A percentile compares a stretch with the other conserved stretches of the same genome.
These are phyloP conservation scores for Sugiyamaella paludigena DNA, from an alignment of 1,139 yeast species.

Conservation along the genomic window DNA sequence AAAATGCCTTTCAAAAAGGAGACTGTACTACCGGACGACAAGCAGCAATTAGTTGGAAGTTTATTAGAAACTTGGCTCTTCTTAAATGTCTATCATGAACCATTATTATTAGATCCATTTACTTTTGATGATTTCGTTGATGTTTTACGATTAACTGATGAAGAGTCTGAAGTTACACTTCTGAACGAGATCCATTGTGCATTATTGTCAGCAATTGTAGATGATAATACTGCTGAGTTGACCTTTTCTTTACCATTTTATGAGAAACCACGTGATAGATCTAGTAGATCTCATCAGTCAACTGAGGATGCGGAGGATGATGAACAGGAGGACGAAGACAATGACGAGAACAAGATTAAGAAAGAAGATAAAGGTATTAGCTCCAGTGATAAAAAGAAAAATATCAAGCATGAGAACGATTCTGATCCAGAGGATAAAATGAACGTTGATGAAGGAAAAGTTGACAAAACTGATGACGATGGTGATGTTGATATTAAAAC, in stretches of 20 bases:
- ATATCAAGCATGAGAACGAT: slow-evolving; percentile 22
- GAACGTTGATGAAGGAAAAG: slow-evolving; percentile 9
- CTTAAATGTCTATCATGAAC: slow-evolving; percentile 64
- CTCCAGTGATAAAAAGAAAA: slow-evolving; percentile 13
- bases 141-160: slow-evolving; percentile 51
- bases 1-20: slow-evolving; percentile 4
- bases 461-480: slow-evolving; percentile 24
- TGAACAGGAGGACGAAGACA: slow-evolving; percentile 33
- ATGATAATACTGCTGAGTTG: slow-evolving; percentile 31
- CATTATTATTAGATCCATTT: slow-evolving; percentile 64
- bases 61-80: slow-evolving; percentile 69
- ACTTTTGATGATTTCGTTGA: slow-evolving; percentile 77
- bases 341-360: slow-evolving; percentile 28
- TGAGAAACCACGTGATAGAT: slow-evolving; percentile 27
- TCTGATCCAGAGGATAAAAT: slow-evolving; percentile 22
- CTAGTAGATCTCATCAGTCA: slow-evolving; percentile 40
- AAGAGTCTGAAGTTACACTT: slow-evolving; percentile 51
- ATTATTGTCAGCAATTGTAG: slow-evolving; percentile 34
- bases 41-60: slow-evolving; percentile 20
- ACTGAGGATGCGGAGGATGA: slow-evolving; percentile 35
- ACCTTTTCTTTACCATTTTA: slow-evolving; percentile 43
- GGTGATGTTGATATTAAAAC: slow-evolving; percentile 20
- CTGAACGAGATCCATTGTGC: slow-evolving; percentile 75
- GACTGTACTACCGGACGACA: background rate
- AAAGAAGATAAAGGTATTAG: slow-evolving; percentile 10